Evolutionary conservation across 192 early-diverging fungal species (phyloP).

Genomic region (Chytriomyces sp.): DNA sequence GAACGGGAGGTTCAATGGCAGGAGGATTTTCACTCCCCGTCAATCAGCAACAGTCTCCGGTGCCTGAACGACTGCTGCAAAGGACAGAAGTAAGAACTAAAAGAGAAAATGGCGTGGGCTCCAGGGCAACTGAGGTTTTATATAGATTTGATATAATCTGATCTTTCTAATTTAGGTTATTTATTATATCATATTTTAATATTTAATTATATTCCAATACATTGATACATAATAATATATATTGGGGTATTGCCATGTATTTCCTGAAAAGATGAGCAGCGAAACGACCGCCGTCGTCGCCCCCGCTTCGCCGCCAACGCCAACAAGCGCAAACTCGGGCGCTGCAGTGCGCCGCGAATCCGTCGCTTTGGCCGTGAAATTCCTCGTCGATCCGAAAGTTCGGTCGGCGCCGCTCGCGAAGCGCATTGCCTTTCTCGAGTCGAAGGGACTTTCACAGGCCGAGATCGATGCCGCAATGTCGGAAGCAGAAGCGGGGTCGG

Average conservation of each 20-base stretch:
- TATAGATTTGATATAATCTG: no score
- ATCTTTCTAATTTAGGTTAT: no score
- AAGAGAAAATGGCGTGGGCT: slow-evolving; percentile 14
- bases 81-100: neutral
- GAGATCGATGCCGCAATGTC: slow-evolving; percentile 88
- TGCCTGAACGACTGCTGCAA: neutral
- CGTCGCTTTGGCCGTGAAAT: slow-evolving; percentile 74
- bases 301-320: neutral
- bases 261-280: no score
- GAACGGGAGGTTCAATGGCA: neutral
- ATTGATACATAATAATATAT: neutral
- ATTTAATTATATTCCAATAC: neutral
- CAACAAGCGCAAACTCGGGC: neutral
- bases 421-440: slow-evolving; percentile 92
- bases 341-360: slow-evolving; percentile 17
- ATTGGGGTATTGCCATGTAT: no score
- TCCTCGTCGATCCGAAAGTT: slow-evolving; percentile 92
- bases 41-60: no score
- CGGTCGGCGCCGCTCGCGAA: slow-evolving; percentile 85
- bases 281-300: no score
- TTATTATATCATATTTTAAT: no score
- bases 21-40: neutral
- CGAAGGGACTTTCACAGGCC: slow-evolving; percentile 86
- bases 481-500: slow-evolving; percentile 5
- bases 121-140: slow-evolving; percentile 14